Conservation (phyloP, 495 filamentous ascomycete species). For the Ramalina peruviana region DNA sequence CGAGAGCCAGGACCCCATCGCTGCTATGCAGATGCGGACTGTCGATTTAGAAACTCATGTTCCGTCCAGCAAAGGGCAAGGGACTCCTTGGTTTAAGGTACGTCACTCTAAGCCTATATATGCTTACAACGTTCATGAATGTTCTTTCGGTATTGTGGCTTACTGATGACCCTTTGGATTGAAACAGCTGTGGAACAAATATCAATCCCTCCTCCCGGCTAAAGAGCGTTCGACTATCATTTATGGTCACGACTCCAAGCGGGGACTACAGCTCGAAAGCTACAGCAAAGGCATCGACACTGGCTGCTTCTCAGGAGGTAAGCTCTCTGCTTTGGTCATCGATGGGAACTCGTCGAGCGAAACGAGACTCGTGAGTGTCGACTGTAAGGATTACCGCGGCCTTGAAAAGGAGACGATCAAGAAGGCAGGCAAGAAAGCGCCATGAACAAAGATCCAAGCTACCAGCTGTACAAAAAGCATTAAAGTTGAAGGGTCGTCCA, state of each 20-base stretch:
- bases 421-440: not conserved
- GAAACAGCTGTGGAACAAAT: conserved; percentile 41
- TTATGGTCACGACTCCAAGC: conserved; percentile 77
- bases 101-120: conserved; percentile 13
- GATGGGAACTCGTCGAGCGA: conserved; percentile 10
- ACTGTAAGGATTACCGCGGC: conserved; percentile 13
- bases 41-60: conserved; percentile 49
- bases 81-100: conserved; percentile 55
- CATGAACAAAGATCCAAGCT: not conserved
- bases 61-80: conserved; percentile 42
- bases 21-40: conserved; percentile 84
- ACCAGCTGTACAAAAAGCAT: not conserved
- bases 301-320: conserved; percentile 60
- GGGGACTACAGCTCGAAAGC: conserved; percentile 47
- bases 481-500: no score
- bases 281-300: conserved; percentile 81
- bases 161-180: not conserved
- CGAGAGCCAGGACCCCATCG: conserved; percentile 60
- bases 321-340: conserved; percentile 65
- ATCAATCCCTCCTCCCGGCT: conserved; percentile 27
- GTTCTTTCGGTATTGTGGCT: not conserved
- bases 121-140: not conserved
- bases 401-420: conserved; percentile 1
- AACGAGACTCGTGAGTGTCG: conserved; percentile 10
- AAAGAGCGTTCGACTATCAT: conserved; percentile 39